These are phyloP conservation scores for Aspergillus coremiiformis DNA, from an alignment of 495 filamentous ascomycete species.

Conservation along the genomic window DNA sequence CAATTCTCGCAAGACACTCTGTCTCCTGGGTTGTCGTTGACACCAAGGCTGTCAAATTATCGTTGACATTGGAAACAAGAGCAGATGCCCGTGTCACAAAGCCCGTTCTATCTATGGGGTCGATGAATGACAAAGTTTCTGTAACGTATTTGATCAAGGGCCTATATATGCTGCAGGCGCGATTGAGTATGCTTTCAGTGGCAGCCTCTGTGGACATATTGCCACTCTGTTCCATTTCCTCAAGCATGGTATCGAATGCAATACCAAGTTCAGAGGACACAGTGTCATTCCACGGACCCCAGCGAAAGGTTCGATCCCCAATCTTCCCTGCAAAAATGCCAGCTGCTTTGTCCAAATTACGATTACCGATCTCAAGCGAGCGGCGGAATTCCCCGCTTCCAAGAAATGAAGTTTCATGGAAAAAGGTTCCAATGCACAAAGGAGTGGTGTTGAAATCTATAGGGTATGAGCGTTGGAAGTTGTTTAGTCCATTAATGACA, in stretches of 20 bases:
- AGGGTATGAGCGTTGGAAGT: conserved; percentile 52
- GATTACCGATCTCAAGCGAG: conserved; percentile 33
- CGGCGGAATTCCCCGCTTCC: conserved; percentile 60
- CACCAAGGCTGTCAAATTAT: conserved; percentile 20
- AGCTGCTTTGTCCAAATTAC: conserved; percentile 27
- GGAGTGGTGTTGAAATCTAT: conserved; percentile 68
- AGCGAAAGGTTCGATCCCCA: conserved; percentile 46
- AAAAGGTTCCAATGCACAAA: conserved; percentile 59
- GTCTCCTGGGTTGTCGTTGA: conserved; percentile 13
- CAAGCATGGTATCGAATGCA: conserved; percentile 47
- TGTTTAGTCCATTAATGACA: conserved; percentile 36
- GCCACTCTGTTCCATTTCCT: conserved; percentile 16
- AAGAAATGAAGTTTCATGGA: conserved; percentile 68
- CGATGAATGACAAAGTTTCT: conserved; percentile 44
- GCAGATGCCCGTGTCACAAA: conserved; percentile 30
- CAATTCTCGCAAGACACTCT: conserved; percentile 17
- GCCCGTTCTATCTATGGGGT: conserved; percentile 39
- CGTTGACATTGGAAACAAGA: conserved; percentile 24
- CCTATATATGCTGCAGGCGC: conserved; percentile 18
- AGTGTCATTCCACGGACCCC: conserved; percentile 63
- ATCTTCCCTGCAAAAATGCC: conserved; percentile 33
- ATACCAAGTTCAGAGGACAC: conserved; percentile 61
- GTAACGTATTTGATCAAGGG: conserved; percentile 43
- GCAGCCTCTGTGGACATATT: not conserved
- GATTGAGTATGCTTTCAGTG: not conserved